Percentiles rank a stretch among this genome's conserved stretches.
These are phyloP conservation scores for Cutaneotrichosporon sp. DNA, from an alignment of 1,284 basidiomycete species.

Conservation along the genomic window DNA sequence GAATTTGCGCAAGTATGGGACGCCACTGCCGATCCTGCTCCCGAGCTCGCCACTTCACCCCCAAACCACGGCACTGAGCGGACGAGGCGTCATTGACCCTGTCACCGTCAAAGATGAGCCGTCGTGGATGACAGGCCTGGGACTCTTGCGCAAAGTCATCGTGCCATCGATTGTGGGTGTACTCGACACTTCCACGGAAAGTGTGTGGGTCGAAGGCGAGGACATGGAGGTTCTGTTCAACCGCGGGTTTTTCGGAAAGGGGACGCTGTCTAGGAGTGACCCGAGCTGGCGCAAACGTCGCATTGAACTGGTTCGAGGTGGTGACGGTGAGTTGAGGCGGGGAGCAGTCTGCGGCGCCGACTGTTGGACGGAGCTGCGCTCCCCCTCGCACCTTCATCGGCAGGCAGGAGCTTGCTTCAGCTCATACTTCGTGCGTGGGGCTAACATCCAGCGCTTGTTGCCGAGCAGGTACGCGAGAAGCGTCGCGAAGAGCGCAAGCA, in stretches of 20 bases:
- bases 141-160: background rate
- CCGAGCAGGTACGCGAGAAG: slow-evolving; percentile 77
- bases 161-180: slow-evolving; percentile 50
- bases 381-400: background rate
- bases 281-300: slow-evolving; percentile 83
- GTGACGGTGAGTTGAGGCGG: slow-evolving; percentile 36
- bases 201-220: slow-evolving; percentile 69
- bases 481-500: slow-evolving; percentile 77
- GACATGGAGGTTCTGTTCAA: slow-evolving; percentile 73
- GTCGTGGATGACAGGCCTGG: background rate
- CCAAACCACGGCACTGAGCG: background rate
- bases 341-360: too few relatives aligned
- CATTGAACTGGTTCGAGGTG: slow-evolving; percentile 56
- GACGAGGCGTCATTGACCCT: slow-evolving; percentile 1
- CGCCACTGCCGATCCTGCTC: slow-evolving; percentile 42
- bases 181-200: slow-evolving; percentile 66
- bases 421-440: too few relatives aligned
- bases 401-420: background rate
- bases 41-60: slow-evolving; percentile 32
- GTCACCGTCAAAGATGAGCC: slow-evolving; percentile 1
- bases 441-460: slow-evolving; percentile 32
- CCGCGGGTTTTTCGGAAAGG: slow-evolving; percentile 95
- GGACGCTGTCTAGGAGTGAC: slow-evolving; percentile 85
- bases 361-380: too few relatives aligned
- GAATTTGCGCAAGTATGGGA: slow-evolving; percentile 34